These are phyloP conservation scores for Yamagishiella unicocca DNA, from an alignment of 139 green algal species.

Conservation along the genomic window DNA sequence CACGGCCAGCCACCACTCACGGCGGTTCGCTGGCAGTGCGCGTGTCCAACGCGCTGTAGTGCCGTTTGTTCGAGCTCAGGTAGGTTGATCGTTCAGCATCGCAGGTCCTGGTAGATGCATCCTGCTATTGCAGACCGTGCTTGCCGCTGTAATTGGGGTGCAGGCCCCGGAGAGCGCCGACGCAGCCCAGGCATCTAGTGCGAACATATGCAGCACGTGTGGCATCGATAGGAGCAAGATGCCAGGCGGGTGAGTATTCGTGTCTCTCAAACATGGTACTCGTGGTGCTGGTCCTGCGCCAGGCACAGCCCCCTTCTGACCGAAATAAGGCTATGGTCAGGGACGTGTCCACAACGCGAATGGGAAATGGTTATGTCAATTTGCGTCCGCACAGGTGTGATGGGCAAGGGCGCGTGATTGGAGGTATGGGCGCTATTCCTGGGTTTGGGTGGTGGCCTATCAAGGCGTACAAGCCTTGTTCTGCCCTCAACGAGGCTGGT, in stretches of 20 bases:
- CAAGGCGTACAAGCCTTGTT: constrained; percentile 90
- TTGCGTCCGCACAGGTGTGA: too few relatives aligned
- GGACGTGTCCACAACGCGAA: too few relatives aligned
- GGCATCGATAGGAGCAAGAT: constrained; percentile 53
- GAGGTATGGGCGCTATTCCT: constrained; percentile 80
- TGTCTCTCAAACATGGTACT: background rate
- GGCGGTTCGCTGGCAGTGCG: background rate
- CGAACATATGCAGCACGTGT: constrained; percentile 54
- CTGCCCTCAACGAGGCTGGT: constrained; percentile 65
- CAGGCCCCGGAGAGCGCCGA: background rate
- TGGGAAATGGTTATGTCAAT: too few relatives aligned
- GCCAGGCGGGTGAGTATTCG: constrained; percentile 46
- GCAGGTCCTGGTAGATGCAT: background rate
- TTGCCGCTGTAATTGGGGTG: too few relatives aligned
- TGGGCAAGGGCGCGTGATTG: constrained; percentile 75
- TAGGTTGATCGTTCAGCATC: background rate
- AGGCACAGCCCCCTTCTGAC: too few relatives aligned
- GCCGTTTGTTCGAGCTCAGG: background rate
- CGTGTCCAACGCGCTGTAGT: background rate
- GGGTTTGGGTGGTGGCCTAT: constrained; percentile 91
- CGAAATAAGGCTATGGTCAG: too few relatives aligned
- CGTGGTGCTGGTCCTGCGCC: too few relatives aligned
- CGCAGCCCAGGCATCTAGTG: background rate
- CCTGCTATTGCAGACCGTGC: background rate
- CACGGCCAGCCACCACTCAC: background rate